Conservation (phyloP, 208 protist genomes). For the Herpetomonas tarakana region DNA sequence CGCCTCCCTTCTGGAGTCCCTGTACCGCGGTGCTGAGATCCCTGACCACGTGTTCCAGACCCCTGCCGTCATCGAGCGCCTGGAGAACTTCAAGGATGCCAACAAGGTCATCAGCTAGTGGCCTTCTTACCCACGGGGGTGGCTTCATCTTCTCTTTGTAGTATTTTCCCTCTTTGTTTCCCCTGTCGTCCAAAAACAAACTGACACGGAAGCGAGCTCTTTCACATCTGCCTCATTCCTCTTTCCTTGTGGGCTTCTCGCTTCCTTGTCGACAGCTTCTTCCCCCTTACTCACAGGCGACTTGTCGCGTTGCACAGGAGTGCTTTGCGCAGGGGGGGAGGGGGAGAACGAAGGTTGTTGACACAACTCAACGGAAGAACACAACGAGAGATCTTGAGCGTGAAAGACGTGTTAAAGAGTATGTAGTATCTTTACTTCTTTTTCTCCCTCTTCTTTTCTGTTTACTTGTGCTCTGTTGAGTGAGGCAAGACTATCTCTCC, state of each 20-base stretch:
- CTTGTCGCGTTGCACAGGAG: too few species aligned
- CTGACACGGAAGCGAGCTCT: too few species aligned
- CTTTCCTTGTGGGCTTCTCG: too few species aligned
- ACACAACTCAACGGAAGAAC: too few species aligned
- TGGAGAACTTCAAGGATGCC: constrained; percentile 70
- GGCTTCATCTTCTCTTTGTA: constrained; percentile 6
- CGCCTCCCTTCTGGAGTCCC: constrained; percentile 85
- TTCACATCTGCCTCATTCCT: too few species aligned
- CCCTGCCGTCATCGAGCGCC: constrained; percentile 80
- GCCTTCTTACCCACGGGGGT: background rate
- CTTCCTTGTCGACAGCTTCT: too few species aligned
- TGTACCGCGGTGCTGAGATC: constrained; percentile 87
- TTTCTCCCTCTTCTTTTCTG: constrained; percentile 9
- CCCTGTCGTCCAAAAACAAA: background rate
- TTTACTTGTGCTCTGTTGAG: background rate
- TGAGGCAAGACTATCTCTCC: background rate
- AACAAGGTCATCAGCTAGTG: constrained; percentile 73
- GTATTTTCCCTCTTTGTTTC: constrained; percentile 5
- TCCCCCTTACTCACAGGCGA: too few species aligned
- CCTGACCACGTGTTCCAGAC: constrained; percentile 91
- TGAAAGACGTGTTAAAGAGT: too few species aligned
- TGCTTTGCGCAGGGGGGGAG: too few species aligned
- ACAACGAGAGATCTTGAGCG: too few species aligned
- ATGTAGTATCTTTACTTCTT: constrained; percentile 13
- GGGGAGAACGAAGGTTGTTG: too few species aligned